Percentiles rank a stretch among this genome's conserved stretches.
Evolutionary conservation across 2,329 filamentous ascomycete species (phyloP).

Genomic region (Fusarium drepaniforme): DNA sequence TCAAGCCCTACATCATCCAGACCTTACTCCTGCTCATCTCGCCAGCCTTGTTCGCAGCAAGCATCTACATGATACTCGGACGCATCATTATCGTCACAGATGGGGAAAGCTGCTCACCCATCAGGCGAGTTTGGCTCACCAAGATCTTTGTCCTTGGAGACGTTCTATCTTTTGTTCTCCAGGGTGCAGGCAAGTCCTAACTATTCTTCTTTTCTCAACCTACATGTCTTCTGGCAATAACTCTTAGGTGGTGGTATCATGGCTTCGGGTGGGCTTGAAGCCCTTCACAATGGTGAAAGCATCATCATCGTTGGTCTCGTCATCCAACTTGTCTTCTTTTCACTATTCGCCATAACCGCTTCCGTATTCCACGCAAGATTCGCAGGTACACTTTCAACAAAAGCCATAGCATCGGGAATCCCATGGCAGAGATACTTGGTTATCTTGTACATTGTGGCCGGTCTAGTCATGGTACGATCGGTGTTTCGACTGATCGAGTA

Average conservation of each 20-base stretch:
- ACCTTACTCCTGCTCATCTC: neutral
- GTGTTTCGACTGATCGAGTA: neutral
- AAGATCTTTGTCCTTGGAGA: neutral
- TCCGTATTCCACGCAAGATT: neutral
- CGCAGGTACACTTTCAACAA: neutral
- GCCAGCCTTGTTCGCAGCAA: neutral
- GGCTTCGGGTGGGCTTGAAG: neutral
- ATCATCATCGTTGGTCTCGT: neutral
- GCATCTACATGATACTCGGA: neutral
- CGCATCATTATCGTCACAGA: neutral
- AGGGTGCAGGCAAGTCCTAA: neutral
- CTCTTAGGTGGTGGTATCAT: neutral
- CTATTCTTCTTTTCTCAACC: neutral
- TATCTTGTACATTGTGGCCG: neutral
- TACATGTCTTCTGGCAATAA: neutral
- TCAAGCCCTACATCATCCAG: neutral
- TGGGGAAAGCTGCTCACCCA: neutral
- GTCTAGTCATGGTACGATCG: neutral
- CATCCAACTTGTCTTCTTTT: neutral
- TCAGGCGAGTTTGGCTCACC: neutral
- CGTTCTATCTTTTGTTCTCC: neutral
- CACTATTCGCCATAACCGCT: neutral
- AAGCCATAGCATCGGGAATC: neutral
- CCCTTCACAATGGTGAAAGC: neutral
- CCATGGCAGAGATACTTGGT: neutral